A percentile compares a stretch with the other conserved stretches of the same genome.
Evolutionary conservation across 2,329 filamentous ascomycete genomes (phyloP).

Genomic region (Cercospora zeae-maydis): DNA sequence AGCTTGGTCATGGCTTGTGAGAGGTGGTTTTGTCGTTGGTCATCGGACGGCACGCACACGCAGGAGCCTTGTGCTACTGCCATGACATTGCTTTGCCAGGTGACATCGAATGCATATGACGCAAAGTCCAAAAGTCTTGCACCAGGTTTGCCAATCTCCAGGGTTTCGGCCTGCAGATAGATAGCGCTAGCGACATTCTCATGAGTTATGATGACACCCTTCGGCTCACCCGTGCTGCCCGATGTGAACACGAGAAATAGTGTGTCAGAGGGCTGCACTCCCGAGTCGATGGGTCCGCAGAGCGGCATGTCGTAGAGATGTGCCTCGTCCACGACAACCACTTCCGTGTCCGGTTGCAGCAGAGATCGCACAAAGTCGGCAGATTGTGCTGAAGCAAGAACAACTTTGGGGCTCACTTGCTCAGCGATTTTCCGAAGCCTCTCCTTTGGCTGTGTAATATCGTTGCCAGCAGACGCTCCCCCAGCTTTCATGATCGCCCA

Average conservation of each 20-base stretch:
- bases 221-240: slow-evolving; percentile 14
- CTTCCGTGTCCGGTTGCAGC: neutral
- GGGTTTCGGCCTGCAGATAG: neutral
- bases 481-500: slow-evolving; percentile 41
- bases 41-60: slow-evolving; percentile 2
- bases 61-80: slow-evolving; percentile 5
- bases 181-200: neutral
- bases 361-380: neutral
- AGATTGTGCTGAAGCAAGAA: neutral
- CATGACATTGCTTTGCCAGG: slow-evolving; percentile 4
- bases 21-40: slow-evolving; percentile 1
- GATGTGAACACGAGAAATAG: slow-evolving; percentile 5
- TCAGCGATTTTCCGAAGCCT: neutral
- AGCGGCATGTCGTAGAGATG: neutral
- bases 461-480: slow-evolving; percentile 38
- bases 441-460: slow-evolving; percentile 29
- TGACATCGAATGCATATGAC: neutral
- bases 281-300: neutral
- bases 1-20: neutral
- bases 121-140: neutral
- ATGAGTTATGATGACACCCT: slow-evolving; percentile 16
- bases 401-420: neutral
- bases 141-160: neutral
- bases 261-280: neutral
- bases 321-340: neutral